A percentile compares a stretch with the other conserved stretches of the same genome.
Conservation (phyloP, 345 rosid genomes). For the Eucalyptus regnans region DNA sequence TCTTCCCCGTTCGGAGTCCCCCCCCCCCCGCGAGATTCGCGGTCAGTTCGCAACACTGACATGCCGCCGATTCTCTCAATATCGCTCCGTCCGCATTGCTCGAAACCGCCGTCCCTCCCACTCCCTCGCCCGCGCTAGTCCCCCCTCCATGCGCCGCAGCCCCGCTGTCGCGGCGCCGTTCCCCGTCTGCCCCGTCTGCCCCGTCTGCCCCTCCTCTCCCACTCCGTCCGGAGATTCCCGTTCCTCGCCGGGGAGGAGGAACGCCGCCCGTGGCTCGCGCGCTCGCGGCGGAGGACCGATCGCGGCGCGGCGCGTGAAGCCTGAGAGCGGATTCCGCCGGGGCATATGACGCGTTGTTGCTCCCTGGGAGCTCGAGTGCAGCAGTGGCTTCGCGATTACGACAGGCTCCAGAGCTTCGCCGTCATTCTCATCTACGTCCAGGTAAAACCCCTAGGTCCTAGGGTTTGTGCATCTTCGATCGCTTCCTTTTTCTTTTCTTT, state of each 20-base stretch:
- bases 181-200: background rate
- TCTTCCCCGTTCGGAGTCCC: background rate
- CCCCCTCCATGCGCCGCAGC: background rate
- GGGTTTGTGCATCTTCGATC: background rate
- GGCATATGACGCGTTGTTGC: constrained; percentile 3
- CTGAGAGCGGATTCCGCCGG: background rate
- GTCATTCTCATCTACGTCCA: constrained; percentile 73
- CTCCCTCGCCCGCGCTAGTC: background rate
- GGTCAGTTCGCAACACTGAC: background rate
- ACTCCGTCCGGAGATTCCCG: background rate
- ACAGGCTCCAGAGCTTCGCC: constrained; percentile 53
- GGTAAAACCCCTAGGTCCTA: constrained; percentile 11
- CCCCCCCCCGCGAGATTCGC: background rate
- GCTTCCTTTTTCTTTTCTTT: background rate
- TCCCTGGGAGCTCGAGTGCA: constrained; percentile 33
- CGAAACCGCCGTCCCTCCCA: background rate
- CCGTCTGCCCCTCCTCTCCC: background rate
- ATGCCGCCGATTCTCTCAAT: background rate
- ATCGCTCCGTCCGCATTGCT: background rate
- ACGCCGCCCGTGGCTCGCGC: background rate
- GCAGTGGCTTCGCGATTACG: constrained; percentile 60
- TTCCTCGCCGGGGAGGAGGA: background rate
- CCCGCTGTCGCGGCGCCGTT: background rate
- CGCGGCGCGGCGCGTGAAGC: background rate
- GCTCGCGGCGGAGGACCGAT: background rate